Percentiles rank a stretch among this genome's conserved stretches.
These are phyloP conservation scores for Naegleria fowleri DNA, from an alignment of 208 protist genomes.

Conservation along the genomic window DNA sequence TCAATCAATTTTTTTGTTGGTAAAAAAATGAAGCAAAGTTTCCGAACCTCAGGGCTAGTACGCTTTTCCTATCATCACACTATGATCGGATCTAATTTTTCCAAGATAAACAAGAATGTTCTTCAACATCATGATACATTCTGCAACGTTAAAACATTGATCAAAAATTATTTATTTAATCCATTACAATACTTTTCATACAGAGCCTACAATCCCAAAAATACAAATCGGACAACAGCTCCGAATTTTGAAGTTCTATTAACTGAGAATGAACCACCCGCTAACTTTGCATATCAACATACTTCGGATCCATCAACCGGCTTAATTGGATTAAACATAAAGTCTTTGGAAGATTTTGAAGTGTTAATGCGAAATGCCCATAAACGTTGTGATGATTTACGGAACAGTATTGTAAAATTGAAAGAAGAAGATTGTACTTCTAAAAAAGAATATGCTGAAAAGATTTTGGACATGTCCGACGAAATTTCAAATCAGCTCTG, in stretches of 20 bases:
- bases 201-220: no score
- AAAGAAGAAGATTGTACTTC: not conserved
- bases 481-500: conserved; percentile 79
- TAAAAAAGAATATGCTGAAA: not conserved
- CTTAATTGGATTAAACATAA: not conserved
- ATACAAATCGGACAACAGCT: not conserved
- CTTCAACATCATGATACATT: no score
- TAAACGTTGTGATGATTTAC: not conserved
- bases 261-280: not conserved
- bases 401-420: not conserved
- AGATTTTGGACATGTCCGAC: conserved; percentile 64
- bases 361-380: not conserved
- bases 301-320: not conserved
- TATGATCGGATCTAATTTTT: no score
- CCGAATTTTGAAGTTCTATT: not conserved
- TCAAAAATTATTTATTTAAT: no score
- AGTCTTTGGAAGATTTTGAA: not conserved
- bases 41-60: no score
- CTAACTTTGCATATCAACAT: not conserved
- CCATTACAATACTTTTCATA: no score
- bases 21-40: no score
- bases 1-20: no score
- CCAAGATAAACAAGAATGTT: no score
- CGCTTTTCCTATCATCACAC: no score
- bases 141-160: no score